phyloP scores from a whole-genome alignment of 164 flowering plant species.

The Buxus sempervirens region DNA sequence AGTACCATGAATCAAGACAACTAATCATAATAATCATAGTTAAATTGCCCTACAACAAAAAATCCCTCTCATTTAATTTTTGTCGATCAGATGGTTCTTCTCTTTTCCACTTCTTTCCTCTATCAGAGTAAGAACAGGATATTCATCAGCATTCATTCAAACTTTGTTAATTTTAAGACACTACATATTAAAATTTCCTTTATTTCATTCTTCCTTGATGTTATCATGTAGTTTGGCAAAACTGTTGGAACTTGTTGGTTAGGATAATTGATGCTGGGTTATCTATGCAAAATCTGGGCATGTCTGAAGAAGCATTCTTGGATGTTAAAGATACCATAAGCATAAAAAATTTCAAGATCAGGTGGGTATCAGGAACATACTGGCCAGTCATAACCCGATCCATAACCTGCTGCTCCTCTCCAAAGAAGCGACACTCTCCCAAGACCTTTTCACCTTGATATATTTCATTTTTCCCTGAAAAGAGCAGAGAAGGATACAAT shows the following conservation, averaged over 20 bases:
- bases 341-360: neutral
- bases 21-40: neutral
- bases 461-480: slow-evolving; percentile 49
- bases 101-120: neutral
- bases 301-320: neutral
- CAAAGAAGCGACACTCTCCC: slow-evolving; percentile 65
- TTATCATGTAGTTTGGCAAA: no score
- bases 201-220: no score
- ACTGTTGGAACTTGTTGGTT: no score
- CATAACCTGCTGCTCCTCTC: slow-evolving; percentile 65
- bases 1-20: neutral
- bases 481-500: neutral
- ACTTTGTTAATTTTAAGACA: neutral
- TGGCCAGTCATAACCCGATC: slow-evolving; percentile 54
- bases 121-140: neutral
- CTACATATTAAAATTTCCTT: neutral
- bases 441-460: slow-evolving; percentile 58
- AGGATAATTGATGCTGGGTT: no score
- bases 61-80: neutral
- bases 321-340: neutral
- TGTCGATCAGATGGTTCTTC: neutral
- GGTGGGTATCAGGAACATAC: slow-evolving; percentile 25
- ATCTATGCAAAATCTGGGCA: neutral
- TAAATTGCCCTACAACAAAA: neutral
- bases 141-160: neutral